These are phyloP conservation scores for Hypholoma sublateritium DNA, from an alignment of 768 basidiomycete genomes.

Conservation along the genomic window DNA sequence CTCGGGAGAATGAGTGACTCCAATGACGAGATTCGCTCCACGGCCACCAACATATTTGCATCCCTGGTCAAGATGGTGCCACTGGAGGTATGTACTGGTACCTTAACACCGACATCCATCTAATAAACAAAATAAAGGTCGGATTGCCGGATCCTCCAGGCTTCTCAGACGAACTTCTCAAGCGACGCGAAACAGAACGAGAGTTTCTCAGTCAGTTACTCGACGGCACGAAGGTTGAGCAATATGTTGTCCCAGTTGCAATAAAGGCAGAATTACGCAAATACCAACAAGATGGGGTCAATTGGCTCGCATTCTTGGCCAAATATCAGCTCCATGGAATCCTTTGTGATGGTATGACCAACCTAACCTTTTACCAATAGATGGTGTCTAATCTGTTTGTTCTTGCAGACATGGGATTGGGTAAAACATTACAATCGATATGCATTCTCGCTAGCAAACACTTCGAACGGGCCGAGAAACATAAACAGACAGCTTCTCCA, in stretches of 20 bases:
- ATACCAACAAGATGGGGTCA: conserved; percentile 98
- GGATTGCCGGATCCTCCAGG: conserved; percentile 96
- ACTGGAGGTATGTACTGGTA: conserved; percentile 64
- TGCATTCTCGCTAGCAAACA: conserved; percentile 96
- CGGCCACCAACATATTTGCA: conserved; percentile 97
- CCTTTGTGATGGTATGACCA: conserved; percentile 84
- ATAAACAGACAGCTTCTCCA: conserved; percentile 63
- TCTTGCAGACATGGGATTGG: conserved; percentile 91
- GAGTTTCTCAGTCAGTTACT: conserved; percentile 92
- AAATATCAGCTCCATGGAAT: conserved; percentile 98
- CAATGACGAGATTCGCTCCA: conserved; percentile 87
- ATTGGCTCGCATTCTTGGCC: conserved; percentile 97
- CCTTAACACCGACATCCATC: neutral
- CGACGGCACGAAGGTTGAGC: conserved; percentile 92
- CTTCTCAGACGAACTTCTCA: conserved; percentile 85
- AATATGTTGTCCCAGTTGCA: conserved; percentile 79
- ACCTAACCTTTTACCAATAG: neutral
- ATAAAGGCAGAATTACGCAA: conserved; percentile 95
- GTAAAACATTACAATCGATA: conserved; percentile 97
- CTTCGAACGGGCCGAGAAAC: conserved; percentile 74
- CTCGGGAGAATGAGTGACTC: conserved; percentile 97
- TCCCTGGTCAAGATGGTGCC: conserved; percentile 98
- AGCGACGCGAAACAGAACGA: conserved; percentile 83
- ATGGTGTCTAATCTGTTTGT: neutral
- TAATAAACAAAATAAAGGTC: conserved; percentile 48